Base-by-base conservation (phyloP, 805 yeast species). In the Wickerhamia fluorescens region DNA sequence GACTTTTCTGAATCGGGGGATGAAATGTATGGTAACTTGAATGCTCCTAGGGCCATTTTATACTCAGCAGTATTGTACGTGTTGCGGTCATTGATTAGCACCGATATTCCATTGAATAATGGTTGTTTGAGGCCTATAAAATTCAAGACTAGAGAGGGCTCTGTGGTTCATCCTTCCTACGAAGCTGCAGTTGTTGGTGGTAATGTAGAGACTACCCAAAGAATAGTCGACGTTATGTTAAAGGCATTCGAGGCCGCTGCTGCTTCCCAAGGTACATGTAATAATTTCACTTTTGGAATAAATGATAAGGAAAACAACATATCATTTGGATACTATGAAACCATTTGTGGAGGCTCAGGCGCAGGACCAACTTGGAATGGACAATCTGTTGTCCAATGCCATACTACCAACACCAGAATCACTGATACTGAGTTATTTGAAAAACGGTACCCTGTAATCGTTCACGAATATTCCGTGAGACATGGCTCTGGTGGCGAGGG, bases 261-360 rank as follows among this genome's bases (percentile, higher is more conserved):
- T 2, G 96, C 87, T 40, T 87, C 96, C 1, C 97, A 89, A 57
- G 96, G 96, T 24, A 87, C 92, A 35, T 85, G 95, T 53, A 89
- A 92, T 56, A 92, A 89, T 56, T 74, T 89, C 43, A 88, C 96
- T 0, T 89, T 88, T 61, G 96, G 96, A 14, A 73, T 71, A 16
- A 84, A 79, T 37, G 89, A 86, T 26, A 40, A 42, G 8, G 38
- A 39, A 7, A 69, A 71, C 34, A 52, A 58, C 6, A 66, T 70
- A 33, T 86, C 88, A 0, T 86, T 85, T 53, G 95, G 96, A 0
- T 87, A 87, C 52, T 87, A 87, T 51, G 96, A 87, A 51, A 88
- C 96, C 0, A 86, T 88, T 36, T 92, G 95, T 34, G 96, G 96
- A 35, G 96, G 96, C 1, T 82, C 87, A 24, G 96, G 96, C 28